Percentiles rank a stretch among this genome's conserved stretches.
Evolutionary conservation across 176 grass and related monocot genomes (phyloP).

Genomic region (Rhynchospora tenuis): DNA sequence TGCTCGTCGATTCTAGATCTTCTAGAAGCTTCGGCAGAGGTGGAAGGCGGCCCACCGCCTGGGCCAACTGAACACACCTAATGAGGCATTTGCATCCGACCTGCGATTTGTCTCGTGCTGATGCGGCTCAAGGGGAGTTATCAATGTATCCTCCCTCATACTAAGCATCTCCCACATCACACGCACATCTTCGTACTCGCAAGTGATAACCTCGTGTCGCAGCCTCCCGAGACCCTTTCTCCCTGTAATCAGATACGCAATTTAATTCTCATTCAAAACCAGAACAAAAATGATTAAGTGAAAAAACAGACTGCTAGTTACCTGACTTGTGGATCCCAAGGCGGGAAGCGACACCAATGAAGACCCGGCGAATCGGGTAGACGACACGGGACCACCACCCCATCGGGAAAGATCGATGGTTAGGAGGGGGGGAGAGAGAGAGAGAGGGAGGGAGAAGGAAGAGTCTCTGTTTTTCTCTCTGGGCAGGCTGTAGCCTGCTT

Average conservation of each 20-base stretch:
- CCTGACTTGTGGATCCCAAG: conserved; percentile 38
- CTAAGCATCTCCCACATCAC: conserved; percentile 82
- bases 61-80: not conserved
- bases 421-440: not conserved
- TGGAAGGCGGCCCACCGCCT: conserved; percentile 6
- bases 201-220: conserved; percentile 48
- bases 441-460: not conserved
- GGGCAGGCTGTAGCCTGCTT: not conserved
- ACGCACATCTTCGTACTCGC: conserved; percentile 73
- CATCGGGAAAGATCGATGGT: not conserved
- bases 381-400: conserved; percentile 19
- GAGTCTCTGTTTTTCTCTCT: not conserved
- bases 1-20: not conserved
- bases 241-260: not conserved
- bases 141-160: conserved; percentile 16
- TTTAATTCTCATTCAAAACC: not conserved
- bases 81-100: not conserved
- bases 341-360: conserved; percentile 34
- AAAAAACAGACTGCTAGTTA: not conserved
- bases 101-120: not conserved
- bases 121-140: not conserved
- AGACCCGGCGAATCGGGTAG: conserved; percentile 37
- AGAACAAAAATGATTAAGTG: not conserved
- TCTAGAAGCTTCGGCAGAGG: conserved; percentile 22
- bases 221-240: conserved; percentile 39